Base-by-base conservation (phyloP, 768 basidiomycete species). In the Collybia sp. region DNA sequence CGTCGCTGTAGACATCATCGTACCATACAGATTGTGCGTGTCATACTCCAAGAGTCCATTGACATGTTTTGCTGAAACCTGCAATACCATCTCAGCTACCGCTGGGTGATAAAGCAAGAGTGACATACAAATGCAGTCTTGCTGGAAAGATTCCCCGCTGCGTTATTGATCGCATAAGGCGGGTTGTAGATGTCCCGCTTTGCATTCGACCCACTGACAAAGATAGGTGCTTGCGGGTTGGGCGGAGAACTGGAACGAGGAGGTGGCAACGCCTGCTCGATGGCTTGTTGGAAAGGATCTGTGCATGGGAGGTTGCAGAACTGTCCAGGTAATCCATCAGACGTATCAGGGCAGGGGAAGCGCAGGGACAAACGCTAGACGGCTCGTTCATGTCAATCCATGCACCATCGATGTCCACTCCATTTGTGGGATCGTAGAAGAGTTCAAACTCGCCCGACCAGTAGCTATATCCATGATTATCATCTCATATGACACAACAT, bases 301-400 rank as follows among this genome's bases (percentile, higher is more conserved):
- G 66, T 64, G 52, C 85, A 85, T 0, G 83, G 83, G 17, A 74
- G 65, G 36, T 68, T 64, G 63, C 83, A 86, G 65, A 85, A 85
- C 80, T 83, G 46, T 41, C 10, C 31, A 17, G 33, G 5, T 20
- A 49, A 16, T 20, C 33, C 5, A 34, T 8, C 13, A 41, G 30
- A 12, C 25, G 8, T 11, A 11, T 30, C 12, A 6, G 25, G 8
- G 18, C 16, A 10, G 19, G 17, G 31, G 36, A 31, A 32, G 37
- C 16, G 12, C 13, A 17, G 30, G 18, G 15, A 57, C 76, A 18
- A 52, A 85, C 83, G 48, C 73, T 85, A 2, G 82, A 61, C 5
- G 85, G 84, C 49, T 86, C 84, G 57, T 87, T 85, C 83, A 83
- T 84, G 52, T 84, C 82, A 18, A 85, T 84, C 86, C 85, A 87